Conservation (phyloP, 768 basidiomycete genomes). For the Leccinum rimulosum region DNA sequence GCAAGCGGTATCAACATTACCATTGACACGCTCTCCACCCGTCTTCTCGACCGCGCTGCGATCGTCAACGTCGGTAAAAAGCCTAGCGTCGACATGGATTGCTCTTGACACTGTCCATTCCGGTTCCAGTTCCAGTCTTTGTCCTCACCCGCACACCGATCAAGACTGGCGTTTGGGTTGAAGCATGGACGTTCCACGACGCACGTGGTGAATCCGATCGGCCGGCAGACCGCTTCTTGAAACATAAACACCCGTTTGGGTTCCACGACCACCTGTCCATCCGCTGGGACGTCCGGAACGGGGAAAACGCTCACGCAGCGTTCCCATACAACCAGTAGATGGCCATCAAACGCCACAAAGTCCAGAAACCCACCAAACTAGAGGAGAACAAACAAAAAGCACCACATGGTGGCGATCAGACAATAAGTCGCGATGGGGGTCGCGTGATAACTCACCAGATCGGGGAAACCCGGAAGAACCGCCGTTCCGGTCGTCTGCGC, state of each 20-base stretch:
- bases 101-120: background rate
- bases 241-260: conserved; percentile 28
- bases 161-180: background rate
- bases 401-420: background rate
- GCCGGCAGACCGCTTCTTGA: conserved; percentile 21
- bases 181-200: background rate
- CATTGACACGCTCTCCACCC: conserved; percentile 15
- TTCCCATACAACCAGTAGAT: conserved; percentile 30
- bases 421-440: background rate
- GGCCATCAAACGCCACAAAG: conserved; percentile 22
- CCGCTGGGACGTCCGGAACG: conserved; percentile 20
- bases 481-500: conserved; percentile 23
- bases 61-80: conserved; percentile 24
- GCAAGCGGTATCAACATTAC: conserved; percentile 26
- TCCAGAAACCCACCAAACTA: conserved; percentile 28
- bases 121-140: background rate
- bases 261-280: conserved; percentile 21
- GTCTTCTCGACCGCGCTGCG: conserved; percentile 18
- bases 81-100: background rate
- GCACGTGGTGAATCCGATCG: conserved; percentile 30
- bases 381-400: too few relatives aligned
- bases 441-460: conserved; percentile 19
- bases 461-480: conserved; percentile 20
- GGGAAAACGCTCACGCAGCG: conserved; percentile 26
- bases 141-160: background rate